A percentile compares a stretch with the other conserved stretches of the same genome.
These are phyloP conservation scores for Sugiyamaella qingdaonensis DNA, from an alignment of 805 yeast genomes.

Conservation along the genomic window DNA sequence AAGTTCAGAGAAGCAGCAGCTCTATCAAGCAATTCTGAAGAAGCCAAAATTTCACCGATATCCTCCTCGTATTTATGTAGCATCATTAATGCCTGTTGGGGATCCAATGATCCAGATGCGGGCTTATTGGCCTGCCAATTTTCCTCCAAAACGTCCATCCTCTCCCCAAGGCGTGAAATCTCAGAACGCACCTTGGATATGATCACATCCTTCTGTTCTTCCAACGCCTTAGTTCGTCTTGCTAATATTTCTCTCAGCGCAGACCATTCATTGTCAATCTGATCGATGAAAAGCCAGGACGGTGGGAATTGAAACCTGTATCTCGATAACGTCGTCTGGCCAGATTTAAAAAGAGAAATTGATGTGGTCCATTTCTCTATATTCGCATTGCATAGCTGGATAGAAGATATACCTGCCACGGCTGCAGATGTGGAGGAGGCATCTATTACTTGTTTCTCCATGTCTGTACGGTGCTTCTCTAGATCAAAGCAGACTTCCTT, in stretches of 20 bases:
- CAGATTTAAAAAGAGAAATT: slow-evolving; percentile 27
- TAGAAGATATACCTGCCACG: slow-evolving; percentile 36
- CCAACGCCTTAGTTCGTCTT: slow-evolving; percentile 37
- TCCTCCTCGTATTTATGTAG: slow-evolving; percentile 29
- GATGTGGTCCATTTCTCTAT: slow-evolving; percentile 23
- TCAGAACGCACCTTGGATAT: slow-evolving; percentile 42
- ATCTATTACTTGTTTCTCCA: slow-evolving; percentile 38
- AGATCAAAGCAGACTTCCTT: slow-evolving; percentile 34
- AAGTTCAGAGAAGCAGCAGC: slow-evolving; percentile 38
- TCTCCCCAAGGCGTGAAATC: slow-evolving; percentile 34
- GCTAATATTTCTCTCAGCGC: slow-evolving; percentile 40
- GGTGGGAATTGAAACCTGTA: slow-evolving; percentile 46
- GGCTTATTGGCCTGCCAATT: slow-evolving; percentile 45
- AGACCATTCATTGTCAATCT: slow-evolving; percentile 47
- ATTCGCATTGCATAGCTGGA: slow-evolving; percentile 34
- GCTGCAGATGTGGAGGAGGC: slow-evolving; percentile 39
- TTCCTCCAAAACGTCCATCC: slow-evolving; percentile 30
- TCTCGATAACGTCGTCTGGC: slow-evolving; percentile 42
- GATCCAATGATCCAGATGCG: slow-evolving; percentile 28
- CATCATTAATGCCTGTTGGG: slow-evolving; percentile 25
- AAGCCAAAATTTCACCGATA: slow-evolving; percentile 11
- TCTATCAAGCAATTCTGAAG: slow-evolving; percentile 24
- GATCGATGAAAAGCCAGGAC: slow-evolving; percentile 61
- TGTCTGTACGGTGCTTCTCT: slow-evolving; percentile 29
- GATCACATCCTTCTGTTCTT: slow-evolving; percentile 41